Evolutionary conservation across 1,139 yeast genomes (phyloP).

Genomic region (Candida sanyaensis): DNA sequence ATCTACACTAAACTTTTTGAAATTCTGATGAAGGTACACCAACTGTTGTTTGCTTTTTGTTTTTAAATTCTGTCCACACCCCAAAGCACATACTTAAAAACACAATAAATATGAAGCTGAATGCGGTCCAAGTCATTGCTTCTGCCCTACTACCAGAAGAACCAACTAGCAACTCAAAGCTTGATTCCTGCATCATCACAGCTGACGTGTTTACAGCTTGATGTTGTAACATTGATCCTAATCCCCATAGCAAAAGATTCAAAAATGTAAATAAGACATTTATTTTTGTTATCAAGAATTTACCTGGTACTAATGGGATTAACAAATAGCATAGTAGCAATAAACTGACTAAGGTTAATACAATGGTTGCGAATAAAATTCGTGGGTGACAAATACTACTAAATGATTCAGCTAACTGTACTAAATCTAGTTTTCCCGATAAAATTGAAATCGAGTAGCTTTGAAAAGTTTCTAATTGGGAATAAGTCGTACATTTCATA

Average conservation of each 20-base stretch:
- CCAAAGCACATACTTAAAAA: constrained; percentile 20
- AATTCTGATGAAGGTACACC: not conserved
- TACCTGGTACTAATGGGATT: constrained; percentile 53
- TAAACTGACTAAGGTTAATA: constrained; percentile 44
- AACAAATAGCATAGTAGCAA: constrained; percentile 42
- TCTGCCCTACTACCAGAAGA: constrained; percentile 55
- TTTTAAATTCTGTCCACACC: constrained; percentile 11
- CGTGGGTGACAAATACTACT: constrained; percentile 55
- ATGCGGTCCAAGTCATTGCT: constrained; percentile 63
- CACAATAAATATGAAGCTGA: constrained; percentile 41
- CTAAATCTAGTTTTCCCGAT: constrained; percentile 34
- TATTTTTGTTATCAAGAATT: constrained; percentile 29
- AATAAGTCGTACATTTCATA: constrained; percentile 34
- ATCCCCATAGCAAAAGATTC: constrained; percentile 58
- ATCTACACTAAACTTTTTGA: constrained; percentile 7
- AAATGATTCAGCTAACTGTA: constrained; percentile 43
- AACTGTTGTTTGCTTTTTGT: not conserved
- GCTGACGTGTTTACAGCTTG: constrained; percentile 55
- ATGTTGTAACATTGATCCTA: constrained; percentile 70
- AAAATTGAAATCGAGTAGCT: constrained; percentile 9
- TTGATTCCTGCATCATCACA: constrained; percentile 48
- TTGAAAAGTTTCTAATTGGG: constrained; percentile 22
- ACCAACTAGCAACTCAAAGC: constrained; percentile 51
- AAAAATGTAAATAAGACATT: constrained; percentile 37
- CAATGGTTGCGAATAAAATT: constrained; percentile 50